Base-by-base conservation (phyloP, 2,329 filamentous ascomycete genomes). In the Ceratocystis colombiana region DNA sequence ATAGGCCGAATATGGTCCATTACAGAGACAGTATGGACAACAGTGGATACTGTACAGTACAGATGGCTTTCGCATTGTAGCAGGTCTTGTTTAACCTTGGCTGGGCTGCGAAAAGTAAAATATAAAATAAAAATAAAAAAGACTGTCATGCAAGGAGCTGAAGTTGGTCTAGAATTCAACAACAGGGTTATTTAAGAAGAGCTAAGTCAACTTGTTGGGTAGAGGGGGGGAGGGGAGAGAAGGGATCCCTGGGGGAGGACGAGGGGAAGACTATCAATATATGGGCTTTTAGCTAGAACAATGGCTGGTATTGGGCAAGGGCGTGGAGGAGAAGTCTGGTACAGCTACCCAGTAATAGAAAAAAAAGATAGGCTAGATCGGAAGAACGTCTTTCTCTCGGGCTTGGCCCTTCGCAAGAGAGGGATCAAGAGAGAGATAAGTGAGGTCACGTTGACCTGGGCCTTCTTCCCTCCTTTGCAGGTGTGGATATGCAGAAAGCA, bases 151-250 rank as follows among this genome's bases (percentile, higher is more conserved):
- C 55, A 59, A 59, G 55, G 55, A 37, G 55, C 55, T n/a, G 15
- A 59, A 59, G 55, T 59, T 30, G 55, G 55, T 59, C 55, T 59
- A 37, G 55, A 59, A 59, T 37, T 7, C 55, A 33, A 17, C 25
- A 59, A 5, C 15, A 59, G 55, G 55, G 28, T 59, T 59, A 59
- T 59, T 22, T 10, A 5, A 37, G 28, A 30, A 50, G n/a, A 22
- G 46, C 22, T 4, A 50, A 12, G 15, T 57, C 3, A 10, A n/a
- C 10, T 5, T 57, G 53, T 57, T 57, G 53, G 50, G 20, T 30
- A 55, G 17, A 17, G 20, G 45, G 17, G 45, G 28, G 22, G 22
- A 48, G 20, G 20, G 20, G 20, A 48, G 46, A 48, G 8, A 55
- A 55, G 20, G 20, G 20, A 25, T 53, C 48, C 48, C 48, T 53